Evolutionary conservation across 2,329 filamentous ascomycete species (phyloP).

Genomic region (Leptographium radiaticola): DNA sequence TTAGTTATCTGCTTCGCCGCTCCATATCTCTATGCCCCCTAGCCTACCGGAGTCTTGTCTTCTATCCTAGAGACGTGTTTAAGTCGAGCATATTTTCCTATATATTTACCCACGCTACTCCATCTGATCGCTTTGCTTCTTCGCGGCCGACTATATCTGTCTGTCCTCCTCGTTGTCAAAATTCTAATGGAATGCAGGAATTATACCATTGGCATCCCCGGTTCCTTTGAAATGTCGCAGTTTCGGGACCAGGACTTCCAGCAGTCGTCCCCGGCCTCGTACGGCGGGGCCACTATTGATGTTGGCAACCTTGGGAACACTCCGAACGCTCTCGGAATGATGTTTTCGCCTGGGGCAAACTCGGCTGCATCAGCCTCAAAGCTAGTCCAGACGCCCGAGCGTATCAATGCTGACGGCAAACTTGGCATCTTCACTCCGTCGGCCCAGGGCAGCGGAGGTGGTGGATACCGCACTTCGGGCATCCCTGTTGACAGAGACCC

Average conservation of each 20-base stretch:
- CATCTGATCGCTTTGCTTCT: too few species aligned
- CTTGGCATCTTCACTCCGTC: conserved; percentile 15
- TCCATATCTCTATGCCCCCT: too few species aligned
- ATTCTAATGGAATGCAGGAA: not conserved
- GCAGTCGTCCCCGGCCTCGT: conserved; percentile 37
- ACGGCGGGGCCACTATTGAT: conserved; percentile 12
- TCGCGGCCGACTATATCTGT: not conserved
- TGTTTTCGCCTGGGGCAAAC: conserved; percentile 48
- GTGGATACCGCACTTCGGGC: conserved; percentile 14
- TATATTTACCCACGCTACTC: too few species aligned
- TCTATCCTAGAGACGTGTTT: too few species aligned
- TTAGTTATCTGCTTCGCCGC: too few species aligned
- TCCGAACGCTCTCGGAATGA: conserved; percentile 49
- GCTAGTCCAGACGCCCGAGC: conserved; percentile 19
- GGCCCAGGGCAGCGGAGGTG: conserved; percentile 11
- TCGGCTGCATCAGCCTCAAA: conserved; percentile 29
- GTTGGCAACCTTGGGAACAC: conserved; percentile 29
- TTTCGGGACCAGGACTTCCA: conserved; percentile 27
- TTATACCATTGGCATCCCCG: not conserved
- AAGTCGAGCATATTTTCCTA: too few species aligned
- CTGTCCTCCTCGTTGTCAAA: not conserved
- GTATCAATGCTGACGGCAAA: conserved; percentile 17
- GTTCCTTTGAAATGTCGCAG: conserved; percentile 22
- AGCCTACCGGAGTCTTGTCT: too few species aligned
- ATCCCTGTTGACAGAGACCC: conserved; percentile 34